A percentile compares a stretch with the other conserved stretches of the same genome.
Evolutionary conservation across 176 grass and related monocot genomes (phyloP).

Genomic region (Stipa capillata): DNA sequence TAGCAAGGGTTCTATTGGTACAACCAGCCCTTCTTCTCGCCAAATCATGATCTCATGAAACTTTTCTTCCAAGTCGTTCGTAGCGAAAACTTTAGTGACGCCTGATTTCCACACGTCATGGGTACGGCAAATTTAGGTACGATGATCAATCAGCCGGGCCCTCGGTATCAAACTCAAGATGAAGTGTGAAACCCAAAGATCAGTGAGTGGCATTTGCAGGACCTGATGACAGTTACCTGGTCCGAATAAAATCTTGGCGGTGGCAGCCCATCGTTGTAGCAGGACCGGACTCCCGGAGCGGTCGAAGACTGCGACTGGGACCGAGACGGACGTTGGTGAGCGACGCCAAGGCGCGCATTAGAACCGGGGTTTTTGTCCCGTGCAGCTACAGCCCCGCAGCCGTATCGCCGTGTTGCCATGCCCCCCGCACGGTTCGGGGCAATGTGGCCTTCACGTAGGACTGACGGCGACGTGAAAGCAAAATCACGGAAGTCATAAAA

Average conservation of each 20-base stretch:
- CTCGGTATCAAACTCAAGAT: too few species aligned
- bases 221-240: not conserved
- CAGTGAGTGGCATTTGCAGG: not conserved
- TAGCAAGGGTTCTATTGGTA: too few species aligned
- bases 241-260: not conserved
- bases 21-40: too few species aligned
- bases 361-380: slow-evolving; percentile 11
- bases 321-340: not conserved
- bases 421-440: not conserved
- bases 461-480: slow-evolving; percentile 35
- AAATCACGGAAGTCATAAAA: too few species aligned
- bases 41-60: too few species aligned
- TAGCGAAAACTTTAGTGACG: too few species aligned
- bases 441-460: slow-evolving; percentile 40
- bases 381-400: not conserved
- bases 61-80: too few species aligned
- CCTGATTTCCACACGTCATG: too few species aligned
- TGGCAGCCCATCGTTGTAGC: not conserved
- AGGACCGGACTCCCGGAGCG: not conserved
- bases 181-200: too few species aligned
- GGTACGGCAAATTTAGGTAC: too few species aligned
- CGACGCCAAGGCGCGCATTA: slow-evolving; percentile 28
- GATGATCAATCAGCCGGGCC: too few species aligned
- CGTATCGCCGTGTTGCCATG: not conserved
- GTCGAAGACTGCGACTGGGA: not conserved